Evolutionary conservation across 805 yeast genomes (phyloP).

Genomic region (Candida coleopterorum): DNA sequence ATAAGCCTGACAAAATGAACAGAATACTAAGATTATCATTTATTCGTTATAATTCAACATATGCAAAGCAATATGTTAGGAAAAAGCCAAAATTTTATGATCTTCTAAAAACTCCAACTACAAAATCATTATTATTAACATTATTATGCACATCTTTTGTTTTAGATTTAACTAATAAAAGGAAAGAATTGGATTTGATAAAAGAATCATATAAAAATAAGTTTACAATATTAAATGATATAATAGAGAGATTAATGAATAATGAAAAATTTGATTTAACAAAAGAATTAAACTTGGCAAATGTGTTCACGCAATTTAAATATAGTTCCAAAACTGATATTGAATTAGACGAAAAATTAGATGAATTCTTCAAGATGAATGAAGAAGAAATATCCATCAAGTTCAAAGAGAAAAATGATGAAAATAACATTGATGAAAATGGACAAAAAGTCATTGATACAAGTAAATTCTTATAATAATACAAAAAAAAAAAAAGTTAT

Average conservation of each 20-base stretch:
- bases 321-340: conserved; percentile 30
- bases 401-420: neutral
- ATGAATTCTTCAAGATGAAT: conserved; percentile 27
- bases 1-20: too few relatives aligned
- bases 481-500: neutral
- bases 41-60: conserved; percentile 8
- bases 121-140: conserved; percentile 35
- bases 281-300: conserved; percentile 35
- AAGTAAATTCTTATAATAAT: conserved; percentile 10
- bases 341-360: conserved; percentile 36
- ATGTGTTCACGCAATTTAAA: conserved; percentile 37
- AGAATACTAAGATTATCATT: neutral
- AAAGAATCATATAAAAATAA: conserved; percentile 35
- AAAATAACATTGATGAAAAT: neutral
- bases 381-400: conserved; percentile 16
- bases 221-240: conserved; percentile 27
- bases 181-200: conserved; percentile 40
- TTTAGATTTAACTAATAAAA: conserved; percentile 42
- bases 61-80: conserved; percentile 8
- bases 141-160: conserved; percentile 42
- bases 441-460: conserved; percentile 5
- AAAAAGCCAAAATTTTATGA: conserved; percentile 22
- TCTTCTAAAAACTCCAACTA: conserved; percentile 28
- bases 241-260: conserved; percentile 22
- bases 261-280: conserved; percentile 40